Conservation (phyloP, 1,284 basidiomycete genomes). For the Fomitiporia mediterranea region DNA sequence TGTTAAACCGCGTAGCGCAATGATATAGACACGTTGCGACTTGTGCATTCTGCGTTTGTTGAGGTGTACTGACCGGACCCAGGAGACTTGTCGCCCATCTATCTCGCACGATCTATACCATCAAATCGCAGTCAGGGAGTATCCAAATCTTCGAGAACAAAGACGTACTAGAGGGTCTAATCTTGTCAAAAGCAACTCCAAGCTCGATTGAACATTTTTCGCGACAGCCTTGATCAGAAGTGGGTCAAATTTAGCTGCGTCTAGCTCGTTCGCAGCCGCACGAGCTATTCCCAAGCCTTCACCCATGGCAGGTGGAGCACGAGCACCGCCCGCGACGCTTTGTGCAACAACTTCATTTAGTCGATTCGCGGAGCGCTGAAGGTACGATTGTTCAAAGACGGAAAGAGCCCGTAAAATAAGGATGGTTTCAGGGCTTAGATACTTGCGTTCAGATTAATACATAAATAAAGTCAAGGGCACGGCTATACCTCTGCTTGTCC, state of each 20-base stretch:
- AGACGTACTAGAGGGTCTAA: constrained; percentile 63
- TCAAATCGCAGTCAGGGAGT: background rate
- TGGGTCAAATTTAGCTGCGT: constrained; percentile 91
- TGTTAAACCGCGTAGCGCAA: constrained; percentile 65
- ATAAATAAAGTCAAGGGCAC: constrained; percentile 11
- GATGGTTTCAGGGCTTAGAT: constrained; percentile 79
- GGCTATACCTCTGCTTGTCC: constrained; percentile 81
- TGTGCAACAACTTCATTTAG: constrained; percentile 77
- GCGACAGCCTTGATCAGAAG: constrained; percentile 77
- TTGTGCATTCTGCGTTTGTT: constrained; percentile 73
- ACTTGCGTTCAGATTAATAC: background rate
- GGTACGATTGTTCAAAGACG: constrained; percentile 79
- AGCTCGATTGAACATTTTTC: constrained; percentile 58
- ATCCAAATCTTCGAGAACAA: background rate
- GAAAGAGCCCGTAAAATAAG: constrained; percentile 79
- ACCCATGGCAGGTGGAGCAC: constrained; percentile 64
- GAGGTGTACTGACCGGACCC: constrained; percentile 73
- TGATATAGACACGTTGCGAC: constrained; percentile 77
- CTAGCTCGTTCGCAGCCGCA: constrained; percentile 83
- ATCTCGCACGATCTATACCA: constrained; percentile 63
- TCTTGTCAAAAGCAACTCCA: constrained; percentile 62
- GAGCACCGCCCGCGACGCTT: constrained; percentile 62
- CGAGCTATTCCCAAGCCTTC: constrained; percentile 78
- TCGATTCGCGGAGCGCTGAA: constrained; percentile 76
- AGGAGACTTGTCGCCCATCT: constrained; percentile 71